Conservation (phyloP, 129 eudicot species). For the Chrysanthemum seticuspe region DNA sequence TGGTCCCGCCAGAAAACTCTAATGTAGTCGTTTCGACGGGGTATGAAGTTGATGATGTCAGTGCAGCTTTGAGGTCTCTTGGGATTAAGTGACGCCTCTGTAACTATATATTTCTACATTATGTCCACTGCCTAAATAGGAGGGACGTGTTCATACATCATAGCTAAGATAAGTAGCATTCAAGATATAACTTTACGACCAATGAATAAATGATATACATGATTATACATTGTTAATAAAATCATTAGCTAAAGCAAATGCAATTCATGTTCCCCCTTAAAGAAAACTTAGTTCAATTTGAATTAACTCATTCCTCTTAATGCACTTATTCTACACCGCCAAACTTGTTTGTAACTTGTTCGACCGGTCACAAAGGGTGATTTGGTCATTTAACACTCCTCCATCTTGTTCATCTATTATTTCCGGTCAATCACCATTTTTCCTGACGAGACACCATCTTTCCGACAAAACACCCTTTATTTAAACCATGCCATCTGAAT, state of each 20-base stretch:
- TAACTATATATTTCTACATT: constrained; percentile 20
- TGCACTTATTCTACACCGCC: no score
- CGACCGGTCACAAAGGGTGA: no score
- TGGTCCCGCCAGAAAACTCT: constrained; percentile 50
- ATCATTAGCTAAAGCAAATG: constrained; percentile 22
- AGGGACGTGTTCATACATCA: constrained; percentile 28
- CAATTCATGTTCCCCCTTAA: not conserved
- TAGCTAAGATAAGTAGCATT: constrained; percentile 29
- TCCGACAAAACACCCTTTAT: no score
- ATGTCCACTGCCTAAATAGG: constrained; percentile 14
- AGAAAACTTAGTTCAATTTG: not conserved
- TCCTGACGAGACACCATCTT: no score
- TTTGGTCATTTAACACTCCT: no score
- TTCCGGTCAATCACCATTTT: no score
- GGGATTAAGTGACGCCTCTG: constrained; percentile 40
- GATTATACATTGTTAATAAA: constrained; percentile 20
- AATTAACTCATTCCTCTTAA: no score
- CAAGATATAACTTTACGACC: constrained; percentile 11
- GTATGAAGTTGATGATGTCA: constrained; percentile 52
- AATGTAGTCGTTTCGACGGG: constrained; percentile 47
- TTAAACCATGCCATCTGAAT: no score
- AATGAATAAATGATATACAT: constrained; percentile 14
- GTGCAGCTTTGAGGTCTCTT: constrained; percentile 50
- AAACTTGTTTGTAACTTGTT: no score
- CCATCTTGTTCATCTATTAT: no score